These are phyloP conservation scores for Torulaspora franciscae DNA, from an alignment of 805 yeast species.

Conservation along the genomic window DNA sequence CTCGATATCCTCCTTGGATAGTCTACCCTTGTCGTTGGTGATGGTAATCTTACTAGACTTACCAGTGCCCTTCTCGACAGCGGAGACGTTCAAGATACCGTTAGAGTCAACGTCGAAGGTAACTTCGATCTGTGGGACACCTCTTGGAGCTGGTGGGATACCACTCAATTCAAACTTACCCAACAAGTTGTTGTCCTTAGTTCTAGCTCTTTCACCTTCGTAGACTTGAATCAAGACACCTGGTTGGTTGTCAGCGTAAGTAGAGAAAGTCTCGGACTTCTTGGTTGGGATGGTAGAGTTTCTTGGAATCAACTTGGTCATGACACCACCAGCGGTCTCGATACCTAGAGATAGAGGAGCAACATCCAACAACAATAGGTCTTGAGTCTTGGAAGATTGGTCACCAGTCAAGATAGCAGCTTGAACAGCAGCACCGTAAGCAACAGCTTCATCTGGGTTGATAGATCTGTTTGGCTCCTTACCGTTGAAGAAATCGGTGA, in stretches of 20 bases:
- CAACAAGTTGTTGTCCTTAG: slow-evolving; percentile 93
- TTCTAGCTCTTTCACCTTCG: slow-evolving; percentile 98
- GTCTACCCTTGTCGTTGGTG: slow-evolving; percentile 98
- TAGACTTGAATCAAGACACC: slow-evolving; percentile 98
- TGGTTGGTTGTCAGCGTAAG: slow-evolving; percentile 98
- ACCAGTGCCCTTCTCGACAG: slow-evolving; percentile 98
- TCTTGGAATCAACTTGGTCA: slow-evolving; percentile 98
- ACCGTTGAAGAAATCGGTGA: slow-evolving; percentile 96
- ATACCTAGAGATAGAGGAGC: slow-evolving; percentile 98
- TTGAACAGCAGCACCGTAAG: slow-evolving; percentile 99
- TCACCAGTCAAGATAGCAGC: slow-evolving; percentile 98
- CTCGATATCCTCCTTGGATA: slow-evolving; percentile 95
- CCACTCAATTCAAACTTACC: slow-evolving; percentile 97
- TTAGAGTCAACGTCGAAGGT: slow-evolving; percentile 96
- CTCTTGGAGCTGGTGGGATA: slow-evolving; percentile 98
- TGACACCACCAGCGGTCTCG: slow-evolving; percentile 99
- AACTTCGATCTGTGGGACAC: slow-evolving; percentile 97
- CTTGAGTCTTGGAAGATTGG: slow-evolving; percentile 96
- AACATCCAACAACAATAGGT: slow-evolving; percentile 92
- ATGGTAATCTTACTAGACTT: slow-evolving; percentile 94
- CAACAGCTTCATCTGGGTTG: slow-evolving; percentile 99
- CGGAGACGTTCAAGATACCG: slow-evolving; percentile 95
- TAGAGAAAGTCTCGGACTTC: slow-evolving; percentile 96
- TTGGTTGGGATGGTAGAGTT: slow-evolving; percentile 98
- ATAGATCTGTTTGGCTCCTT: slow-evolving; percentile 97